Conservation (phyloP, 805 yeast genomes). For the Debaryomyces hansenii region DNA sequence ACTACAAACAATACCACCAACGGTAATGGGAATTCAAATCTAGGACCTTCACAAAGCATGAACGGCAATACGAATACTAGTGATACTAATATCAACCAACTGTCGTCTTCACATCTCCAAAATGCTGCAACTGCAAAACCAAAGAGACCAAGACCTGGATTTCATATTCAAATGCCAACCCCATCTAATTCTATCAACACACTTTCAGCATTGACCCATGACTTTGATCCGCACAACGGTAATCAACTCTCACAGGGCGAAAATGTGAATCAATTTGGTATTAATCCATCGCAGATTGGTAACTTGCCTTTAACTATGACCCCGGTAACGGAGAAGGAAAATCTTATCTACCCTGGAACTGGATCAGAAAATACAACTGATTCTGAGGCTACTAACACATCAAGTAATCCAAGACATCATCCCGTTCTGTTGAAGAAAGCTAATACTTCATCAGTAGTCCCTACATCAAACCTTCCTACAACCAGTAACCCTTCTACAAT, state of each 20-base stretch:
- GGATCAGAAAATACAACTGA: conserved; percentile 7
- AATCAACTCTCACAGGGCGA: conserved; percentile 16
- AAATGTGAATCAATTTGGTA: conserved; percentile 67
- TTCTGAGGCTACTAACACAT: conserved; percentile 4
- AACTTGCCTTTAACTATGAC: conserved; percentile 70
- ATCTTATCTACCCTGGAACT: conserved; percentile 3
- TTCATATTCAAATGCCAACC: conserved; percentile 74
- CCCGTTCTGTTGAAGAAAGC: conserved; percentile 13
- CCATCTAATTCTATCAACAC: conserved; percentile 47
- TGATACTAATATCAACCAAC: neutral
- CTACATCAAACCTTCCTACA: neutral
- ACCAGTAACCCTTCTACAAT: neutral
- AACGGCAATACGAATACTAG: too few species aligned
- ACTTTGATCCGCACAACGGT: conserved; percentile 10
- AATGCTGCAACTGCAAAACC: conserved; percentile 4
- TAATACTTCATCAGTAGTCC: conserved; percentile 2
- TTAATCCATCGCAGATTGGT: conserved; percentile 51
- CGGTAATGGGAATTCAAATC: neutral
- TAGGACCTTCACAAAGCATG: neutral
- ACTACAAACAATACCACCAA: neutral
- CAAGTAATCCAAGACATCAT: conserved; percentile 6
- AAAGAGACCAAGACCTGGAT: conserved; percentile 51
- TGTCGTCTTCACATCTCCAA: neutral
- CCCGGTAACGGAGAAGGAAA: conserved; percentile 66
- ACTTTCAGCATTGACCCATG: conserved; percentile 39